Percentiles rank a stretch among this genome's conserved stretches.
phyloP scores from a whole-genome alignment of 176 grass and related monocot genomes.

The Hsuehochloa calcarea region DNA sequence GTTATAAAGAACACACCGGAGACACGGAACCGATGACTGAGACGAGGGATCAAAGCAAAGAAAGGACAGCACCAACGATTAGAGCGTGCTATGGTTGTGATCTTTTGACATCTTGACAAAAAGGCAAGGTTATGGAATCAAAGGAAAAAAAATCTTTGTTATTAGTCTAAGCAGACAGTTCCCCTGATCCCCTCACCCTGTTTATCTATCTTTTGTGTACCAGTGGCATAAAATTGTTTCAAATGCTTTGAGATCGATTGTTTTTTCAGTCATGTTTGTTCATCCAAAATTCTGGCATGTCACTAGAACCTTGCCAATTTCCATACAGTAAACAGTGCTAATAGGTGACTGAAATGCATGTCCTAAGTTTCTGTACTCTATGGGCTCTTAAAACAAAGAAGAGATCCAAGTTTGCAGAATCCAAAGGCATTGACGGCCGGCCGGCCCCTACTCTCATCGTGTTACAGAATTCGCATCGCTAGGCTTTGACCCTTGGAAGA shows the following conservation, averaged over 20 bases:
- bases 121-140: neutral
- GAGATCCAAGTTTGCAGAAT: neutral
- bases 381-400: neutral
- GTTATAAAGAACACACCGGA: neutral
- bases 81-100: neutral
- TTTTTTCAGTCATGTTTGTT: neutral
- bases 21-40: neutral
- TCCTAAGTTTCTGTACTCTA: neutral
- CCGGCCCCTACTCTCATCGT: neutral
- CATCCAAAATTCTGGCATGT: neutral
- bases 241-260: neutral
- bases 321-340: neutral
- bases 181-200: slow-evolving; percentile 30
- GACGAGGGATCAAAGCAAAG: neutral
- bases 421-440: neutral
- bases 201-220: neutral
- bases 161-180: neutral
- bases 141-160: neutral
- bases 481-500: neutral
- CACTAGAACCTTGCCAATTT: neutral
- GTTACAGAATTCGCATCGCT: neutral
- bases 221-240: neutral
- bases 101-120: slow-evolving; percentile 4
- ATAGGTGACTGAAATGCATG: neutral
- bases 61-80: neutral